Conservation (phyloP, 2,329 filamentous ascomycete species). For the Onygena corvina region DNA sequence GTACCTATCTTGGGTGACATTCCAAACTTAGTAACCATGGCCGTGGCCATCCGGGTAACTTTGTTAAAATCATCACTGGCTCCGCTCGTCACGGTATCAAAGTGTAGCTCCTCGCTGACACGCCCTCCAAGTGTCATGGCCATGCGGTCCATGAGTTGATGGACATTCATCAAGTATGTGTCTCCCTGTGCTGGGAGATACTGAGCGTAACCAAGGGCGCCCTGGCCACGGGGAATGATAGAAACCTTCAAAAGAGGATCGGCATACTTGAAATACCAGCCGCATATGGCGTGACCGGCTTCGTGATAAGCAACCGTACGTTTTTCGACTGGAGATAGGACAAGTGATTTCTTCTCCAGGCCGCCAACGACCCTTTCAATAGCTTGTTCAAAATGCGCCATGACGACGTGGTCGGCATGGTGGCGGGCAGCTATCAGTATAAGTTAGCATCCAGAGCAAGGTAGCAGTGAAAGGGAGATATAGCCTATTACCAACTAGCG, state of each 20-base stretch:
- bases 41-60: slow-evolving; percentile 86
- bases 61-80: slow-evolving; percentile 98
- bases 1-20: slow-evolving; percentile 94
- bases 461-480: background rate
- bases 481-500: slow-evolving; percentile 73
- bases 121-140: slow-evolving; percentile 96
- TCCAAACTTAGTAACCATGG: slow-evolving; percentile 99
- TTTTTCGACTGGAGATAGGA: slow-evolving; percentile 88
- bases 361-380: slow-evolving; percentile 96
- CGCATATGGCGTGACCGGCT: slow-evolving; percentile 94
- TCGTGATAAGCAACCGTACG: slow-evolving; percentile 95
- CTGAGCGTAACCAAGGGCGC: slow-evolving; percentile 88
- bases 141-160: slow-evolving; percentile 98
- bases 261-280: slow-evolving; percentile 94
- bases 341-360: slow-evolving; percentile 91
- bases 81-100: slow-evolving; percentile 88
- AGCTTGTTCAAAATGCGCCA: slow-evolving; percentile 90
- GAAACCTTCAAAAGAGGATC: slow-evolving; percentile 96
- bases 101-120: slow-evolving; percentile 91
- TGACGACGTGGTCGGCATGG: slow-evolving; percentile 66
- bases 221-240: slow-evolving; percentile 92
- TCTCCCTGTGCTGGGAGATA: slow-evolving; percentile 78
- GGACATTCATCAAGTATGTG: slow-evolving; percentile 87
- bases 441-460: slow-evolving; percentile 5
- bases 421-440: slow-evolving; percentile 58